Conservation (phyloP, 805 yeast species). For the Candida nanaspora region DNA sequence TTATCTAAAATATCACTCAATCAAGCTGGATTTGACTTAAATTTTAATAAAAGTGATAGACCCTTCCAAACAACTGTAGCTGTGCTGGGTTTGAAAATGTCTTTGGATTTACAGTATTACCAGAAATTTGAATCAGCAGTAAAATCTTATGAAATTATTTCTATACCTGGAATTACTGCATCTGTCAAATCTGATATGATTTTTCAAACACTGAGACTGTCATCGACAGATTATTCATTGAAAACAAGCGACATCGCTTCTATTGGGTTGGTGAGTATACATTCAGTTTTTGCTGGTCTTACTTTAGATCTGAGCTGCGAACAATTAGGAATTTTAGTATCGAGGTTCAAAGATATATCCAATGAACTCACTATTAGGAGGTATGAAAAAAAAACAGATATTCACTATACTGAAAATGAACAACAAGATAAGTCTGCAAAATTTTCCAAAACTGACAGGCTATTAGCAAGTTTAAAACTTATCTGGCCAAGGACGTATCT, state of each 20-base stretch:
- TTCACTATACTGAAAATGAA: background rate
- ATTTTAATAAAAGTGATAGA: conserved; percentile 31
- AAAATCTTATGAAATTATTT: conserved; percentile 20
- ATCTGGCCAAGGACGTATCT: conserved; percentile 15
- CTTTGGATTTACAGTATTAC: conserved; percentile 15
- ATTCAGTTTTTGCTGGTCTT: conserved; percentile 36
- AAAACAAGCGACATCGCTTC: background rate
- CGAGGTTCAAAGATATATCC: conserved; percentile 1
- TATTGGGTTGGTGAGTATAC: background rate
- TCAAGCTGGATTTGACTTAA: conserved; percentile 39
- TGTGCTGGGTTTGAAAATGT: conserved; percentile 28
- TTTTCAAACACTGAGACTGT: conserved; percentile 26
- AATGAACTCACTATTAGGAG: conserved; percentile 1
- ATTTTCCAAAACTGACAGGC: background rate
- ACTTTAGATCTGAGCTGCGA: conserved; percentile 36
- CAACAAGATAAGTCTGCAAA: background rate
- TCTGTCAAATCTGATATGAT: conserved; percentile 33
- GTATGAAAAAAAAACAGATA: background rate
- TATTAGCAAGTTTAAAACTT: background rate
- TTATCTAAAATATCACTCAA: conserved; percentile 11
- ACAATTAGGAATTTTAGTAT: conserved; percentile 28
- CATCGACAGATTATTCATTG: conserved; percentile 8
- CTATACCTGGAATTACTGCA: conserved; percentile 24
- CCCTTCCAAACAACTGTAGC: conserved; percentile 34
- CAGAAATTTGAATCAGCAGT: conserved; percentile 6